phyloP scores from a whole-genome alignment of 495 filamentous ascomycete species.

The Tuber magnatum region DNA sequence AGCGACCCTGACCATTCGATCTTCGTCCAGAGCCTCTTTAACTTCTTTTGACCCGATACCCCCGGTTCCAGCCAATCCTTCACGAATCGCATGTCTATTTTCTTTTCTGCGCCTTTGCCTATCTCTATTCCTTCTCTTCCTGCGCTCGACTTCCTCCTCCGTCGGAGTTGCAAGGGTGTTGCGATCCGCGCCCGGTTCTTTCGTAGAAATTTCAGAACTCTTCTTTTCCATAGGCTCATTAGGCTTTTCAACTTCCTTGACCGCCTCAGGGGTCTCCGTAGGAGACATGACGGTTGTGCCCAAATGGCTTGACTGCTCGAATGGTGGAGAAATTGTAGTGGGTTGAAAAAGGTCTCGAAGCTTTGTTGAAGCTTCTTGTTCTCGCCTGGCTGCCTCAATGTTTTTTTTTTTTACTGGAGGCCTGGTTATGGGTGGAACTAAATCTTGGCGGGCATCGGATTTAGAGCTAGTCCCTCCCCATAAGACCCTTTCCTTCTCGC shows the following conservation, averaged over 20 bases:
- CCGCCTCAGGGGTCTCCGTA: conserved; percentile 9
- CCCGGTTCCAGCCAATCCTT: not conserved
- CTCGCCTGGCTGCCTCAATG: not conserved
- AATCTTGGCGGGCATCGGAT: conserved; percentile 19
- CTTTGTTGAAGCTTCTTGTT: not conserved
- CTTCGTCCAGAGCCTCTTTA: not conserved
- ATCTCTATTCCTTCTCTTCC: not conserved
- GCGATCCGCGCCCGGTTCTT: not conserved
- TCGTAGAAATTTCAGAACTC: not conserved
- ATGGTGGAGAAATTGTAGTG: conserved; percentile 1
- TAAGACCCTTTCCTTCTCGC: not conserved
- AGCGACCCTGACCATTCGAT: not conserved
- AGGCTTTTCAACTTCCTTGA: conserved; percentile 1
- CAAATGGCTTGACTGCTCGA: not conserved
- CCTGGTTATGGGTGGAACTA: conserved; percentile 8
- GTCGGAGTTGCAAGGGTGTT: conserved; percentile 4
- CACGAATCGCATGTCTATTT: not conserved
- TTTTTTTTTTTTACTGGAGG: conserved; percentile 2
- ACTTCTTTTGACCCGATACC: not conserved
- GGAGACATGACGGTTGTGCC: conserved; percentile 16
- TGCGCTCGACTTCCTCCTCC: not conserved
- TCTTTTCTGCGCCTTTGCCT: conserved; percentile 10
- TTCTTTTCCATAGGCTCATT: conserved; percentile 2
- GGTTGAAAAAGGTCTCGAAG: conserved; percentile 6
- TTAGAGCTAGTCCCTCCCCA: conserved; percentile 6